Percentiles rank a stretch among this genome's conserved stretches.
phyloP scores from a whole-genome alignment of 73 alveolate genomes.

The Stentor roeselii region DNA sequence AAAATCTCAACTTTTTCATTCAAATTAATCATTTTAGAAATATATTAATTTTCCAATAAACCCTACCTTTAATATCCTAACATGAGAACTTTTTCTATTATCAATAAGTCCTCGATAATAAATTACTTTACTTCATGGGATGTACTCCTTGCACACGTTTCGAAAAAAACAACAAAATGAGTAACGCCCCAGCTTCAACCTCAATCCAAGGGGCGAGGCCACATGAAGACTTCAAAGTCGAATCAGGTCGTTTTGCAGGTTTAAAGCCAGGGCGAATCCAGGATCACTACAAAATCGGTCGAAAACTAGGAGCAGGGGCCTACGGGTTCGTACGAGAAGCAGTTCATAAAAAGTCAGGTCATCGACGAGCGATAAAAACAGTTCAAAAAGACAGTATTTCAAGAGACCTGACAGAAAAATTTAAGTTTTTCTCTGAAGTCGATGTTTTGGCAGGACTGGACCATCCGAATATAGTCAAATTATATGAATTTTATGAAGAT shows the following conservation, averaged over 20 bases:
- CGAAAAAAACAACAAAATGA: too few species aligned
- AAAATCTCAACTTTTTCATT: too few species aligned
- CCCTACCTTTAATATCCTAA: too few species aligned
- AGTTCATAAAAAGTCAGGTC: slow-evolving; percentile 39
- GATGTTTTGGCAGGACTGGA: slow-evolving; percentile 33
- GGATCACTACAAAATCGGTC: slow-evolving; percentile 32
- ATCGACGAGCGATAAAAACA: slow-evolving; percentile 53
- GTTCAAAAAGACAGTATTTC: slow-evolving; percentile 46
- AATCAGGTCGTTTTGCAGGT: slow-evolving; percentile 38
- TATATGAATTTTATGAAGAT: slow-evolving; percentile 42
- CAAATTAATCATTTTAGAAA: too few species aligned
- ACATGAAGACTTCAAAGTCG: too few species aligned
- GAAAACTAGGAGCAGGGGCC: slow-evolving; percentile 47
- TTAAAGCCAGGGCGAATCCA: slow-evolving; percentile 26
- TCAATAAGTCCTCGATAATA: too few species aligned
- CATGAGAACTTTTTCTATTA: too few species aligned
- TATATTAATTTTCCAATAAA: too few species aligned
- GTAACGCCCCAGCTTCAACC: too few species aligned
- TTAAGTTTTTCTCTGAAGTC: background rate
- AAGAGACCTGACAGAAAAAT: background rate
- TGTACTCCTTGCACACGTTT: too few species aligned
- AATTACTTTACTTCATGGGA: too few species aligned
- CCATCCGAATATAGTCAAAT: slow-evolving; percentile 45
- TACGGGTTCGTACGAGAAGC: slow-evolving; percentile 48
- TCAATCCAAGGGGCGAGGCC: too few species aligned